phyloP scores from a whole-genome alignment of 179 eudicot genomes.

The Monotropa hypopitys region DNA sequence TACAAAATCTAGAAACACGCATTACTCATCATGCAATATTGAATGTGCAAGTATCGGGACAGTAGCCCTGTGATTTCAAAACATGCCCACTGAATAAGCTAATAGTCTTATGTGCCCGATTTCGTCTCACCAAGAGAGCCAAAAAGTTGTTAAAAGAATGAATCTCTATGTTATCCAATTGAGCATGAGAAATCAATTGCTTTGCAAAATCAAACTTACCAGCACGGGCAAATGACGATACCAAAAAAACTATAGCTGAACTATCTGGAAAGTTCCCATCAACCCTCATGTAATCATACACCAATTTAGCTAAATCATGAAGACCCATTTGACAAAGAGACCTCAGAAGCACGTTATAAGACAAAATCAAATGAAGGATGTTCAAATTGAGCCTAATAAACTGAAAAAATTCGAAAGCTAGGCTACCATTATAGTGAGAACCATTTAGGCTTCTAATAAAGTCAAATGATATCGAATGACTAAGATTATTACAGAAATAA shows the following conservation, averaged over 20 bases:
- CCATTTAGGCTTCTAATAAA: slow-evolving; percentile 30
- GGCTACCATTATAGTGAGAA: slow-evolving; percentile 22
- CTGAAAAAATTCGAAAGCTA: slow-evolving; percentile 58
- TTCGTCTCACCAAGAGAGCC: slow-evolving; percentile 34
- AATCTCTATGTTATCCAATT: slow-evolving; percentile 17
- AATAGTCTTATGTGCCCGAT: slow-evolving; percentile 57
- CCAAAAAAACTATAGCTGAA: slow-evolving; percentile 23
- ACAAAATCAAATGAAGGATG: slow-evolving; percentile 28
- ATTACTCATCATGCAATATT: too few relatives aligned
- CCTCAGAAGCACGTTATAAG: slow-evolving; percentile 43
- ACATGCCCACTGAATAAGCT: slow-evolving; percentile 41
- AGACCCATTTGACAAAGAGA: slow-evolving; percentile 45
- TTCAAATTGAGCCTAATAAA: slow-evolving; percentile 35
- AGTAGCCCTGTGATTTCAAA: slow-evolving; percentile 25
- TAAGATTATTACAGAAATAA: slow-evolving; percentile 36
- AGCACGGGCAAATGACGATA: slow-evolving; percentile 35
- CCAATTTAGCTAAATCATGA: slow-evolving; percentile 41
- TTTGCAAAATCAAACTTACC: slow-evolving; percentile 42
- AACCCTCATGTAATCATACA: slow-evolving; percentile 44
- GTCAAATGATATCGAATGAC: slow-evolving; percentile 37
- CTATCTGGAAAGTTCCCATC: slow-evolving; percentile 47
- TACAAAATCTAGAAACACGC: too few relatives aligned
- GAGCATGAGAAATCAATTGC: slow-evolving; percentile 31
- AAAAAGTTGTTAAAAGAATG: slow-evolving; percentile 42
- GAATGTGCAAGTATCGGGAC: slow-evolving; percentile 51